Conservation (phyloP, 2,329 filamentous ascomycete species). For the Penicillium sp. region DNA sequence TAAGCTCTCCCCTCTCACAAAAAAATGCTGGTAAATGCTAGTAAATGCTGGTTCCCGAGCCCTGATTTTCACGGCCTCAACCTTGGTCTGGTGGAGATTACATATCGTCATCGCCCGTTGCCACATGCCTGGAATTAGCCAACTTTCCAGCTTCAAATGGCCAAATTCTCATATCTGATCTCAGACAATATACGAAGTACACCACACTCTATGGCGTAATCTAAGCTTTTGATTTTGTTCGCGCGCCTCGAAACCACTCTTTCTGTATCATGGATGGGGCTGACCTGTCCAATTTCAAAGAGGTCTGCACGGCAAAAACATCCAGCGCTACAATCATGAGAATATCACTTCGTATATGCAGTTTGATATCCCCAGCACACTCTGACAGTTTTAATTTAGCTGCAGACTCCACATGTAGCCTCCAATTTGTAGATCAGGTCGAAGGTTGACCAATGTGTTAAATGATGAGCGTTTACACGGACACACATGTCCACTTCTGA, state of each 20-base stretch:
- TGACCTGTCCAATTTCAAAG: not conserved
- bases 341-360: too few relatives aligned
- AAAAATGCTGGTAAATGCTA: too few relatives aligned
- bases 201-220: not conserved
- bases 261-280: not conserved
- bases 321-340: not conserved
- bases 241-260: not conserved
- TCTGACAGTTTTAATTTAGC: not conserved
- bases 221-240: not conserved
- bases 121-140: slow-evolving; percentile 6
- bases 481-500: not conserved
- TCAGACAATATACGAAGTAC: not conserved
- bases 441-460: not conserved
- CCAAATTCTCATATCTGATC: not conserved
- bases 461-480: not conserved
- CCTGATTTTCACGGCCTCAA: not conserved
- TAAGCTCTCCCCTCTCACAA: not conserved
- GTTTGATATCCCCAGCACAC: not conserved
- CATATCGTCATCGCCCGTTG: slow-evolving; percentile 12
- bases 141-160: not conserved
- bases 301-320: not conserved
- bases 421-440: not conserved
- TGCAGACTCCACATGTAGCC: slow-evolving; percentile 2
- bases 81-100: slow-evolving; percentile 6
- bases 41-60: not conserved